Percentiles rank a stretch among this genome's conserved stretches.
Conservation (phyloP, 768 basidiomycete genomes). For the Leucocoprinus leucothites region DNA sequence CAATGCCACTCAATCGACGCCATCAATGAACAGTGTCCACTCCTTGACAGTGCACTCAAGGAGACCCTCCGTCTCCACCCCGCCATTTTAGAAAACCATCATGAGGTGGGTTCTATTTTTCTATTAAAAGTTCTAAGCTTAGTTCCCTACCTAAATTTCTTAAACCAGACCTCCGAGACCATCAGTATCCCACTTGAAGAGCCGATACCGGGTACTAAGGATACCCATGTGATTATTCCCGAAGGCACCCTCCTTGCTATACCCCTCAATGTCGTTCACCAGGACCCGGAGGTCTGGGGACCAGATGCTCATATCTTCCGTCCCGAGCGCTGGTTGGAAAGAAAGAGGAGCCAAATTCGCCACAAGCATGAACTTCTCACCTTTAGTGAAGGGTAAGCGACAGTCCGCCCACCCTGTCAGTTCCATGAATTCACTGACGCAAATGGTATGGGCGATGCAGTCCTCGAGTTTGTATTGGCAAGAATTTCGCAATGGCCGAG, state of each 20-base stretch:
- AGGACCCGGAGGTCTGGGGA: conserved; percentile 55
- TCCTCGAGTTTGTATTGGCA: conserved; percentile 59
- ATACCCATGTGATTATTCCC: conserved; percentile 45
- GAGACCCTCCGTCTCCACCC: conserved; percentile 63
- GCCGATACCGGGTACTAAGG: conserved; percentile 42
- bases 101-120: conserved; percentile 37
- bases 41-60: conserved; percentile 59
- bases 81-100: conserved; percentile 62
- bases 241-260: conserved; percentile 54
- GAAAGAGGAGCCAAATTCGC: conserved; percentile 24
- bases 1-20: conserved; percentile 50
- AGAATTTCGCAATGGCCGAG: conserved; percentile 54
- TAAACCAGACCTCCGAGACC: conserved; percentile 44
- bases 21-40: conserved; percentile 44
- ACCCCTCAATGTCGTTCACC: conserved; percentile 56
- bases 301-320: conserved; percentile 52
- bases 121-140: background rate
- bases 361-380: conserved; percentile 47
- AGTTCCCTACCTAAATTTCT: conserved; percentile 10
- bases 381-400: conserved; percentile 54
- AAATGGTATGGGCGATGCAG: conserved; percentile 24
- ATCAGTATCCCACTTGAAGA: conserved; percentile 52
- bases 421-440: background rate
- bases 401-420: background rate
- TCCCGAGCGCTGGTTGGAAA: conserved; percentile 61